Percentiles rank a stretch among this genome's conserved stretches.
Evolutionary conservation across 441 rosid genomes (phyloP).

Genomic region (Viola pubescens): DNA sequence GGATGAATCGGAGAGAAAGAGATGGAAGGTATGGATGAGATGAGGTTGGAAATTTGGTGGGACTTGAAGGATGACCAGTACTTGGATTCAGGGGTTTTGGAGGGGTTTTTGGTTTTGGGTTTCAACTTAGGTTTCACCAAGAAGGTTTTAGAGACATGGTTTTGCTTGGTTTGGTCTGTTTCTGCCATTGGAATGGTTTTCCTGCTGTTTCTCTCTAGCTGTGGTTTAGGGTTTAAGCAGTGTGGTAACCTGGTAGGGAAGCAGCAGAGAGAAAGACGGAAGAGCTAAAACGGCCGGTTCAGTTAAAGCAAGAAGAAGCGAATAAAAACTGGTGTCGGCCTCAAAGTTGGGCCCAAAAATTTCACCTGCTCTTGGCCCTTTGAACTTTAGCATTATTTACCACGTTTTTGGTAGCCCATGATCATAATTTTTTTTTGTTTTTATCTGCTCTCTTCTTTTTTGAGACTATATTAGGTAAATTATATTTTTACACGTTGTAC

Average conservation of each 20-base stretch:
- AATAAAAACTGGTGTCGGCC: too few relatives aligned
- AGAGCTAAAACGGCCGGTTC: too few relatives aligned
- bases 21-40: conserved; percentile 55
- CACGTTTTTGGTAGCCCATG: too few relatives aligned
- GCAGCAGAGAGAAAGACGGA: too few relatives aligned
- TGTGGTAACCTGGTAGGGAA: background rate
- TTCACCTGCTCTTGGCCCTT: too few relatives aligned
- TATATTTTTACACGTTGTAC: too few relatives aligned
- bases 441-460: too few relatives aligned
- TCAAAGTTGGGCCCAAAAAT: too few relatives aligned
- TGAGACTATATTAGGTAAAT: too few relatives aligned
- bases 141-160: conserved; percentile 31
- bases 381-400: too few relatives aligned
- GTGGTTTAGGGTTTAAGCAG: background rate
- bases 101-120: conserved; percentile 43
- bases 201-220: background rate
- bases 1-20: conserved; percentile 51
- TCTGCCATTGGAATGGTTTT: conserved; percentile 1
- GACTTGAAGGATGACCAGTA: conserved; percentile 83
- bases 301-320: too few relatives aligned
- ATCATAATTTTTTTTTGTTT: too few relatives aligned
- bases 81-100: conserved; percentile 69
- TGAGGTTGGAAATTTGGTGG: conserved; percentile 39
- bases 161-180: conserved; percentile 4
- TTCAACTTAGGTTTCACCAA: conserved; percentile 64